Percentiles rank a stretch among this genome's conserved stretches.
Conservation (phyloP, 441 rosid species). For the Mallotus japonicus region DNA sequence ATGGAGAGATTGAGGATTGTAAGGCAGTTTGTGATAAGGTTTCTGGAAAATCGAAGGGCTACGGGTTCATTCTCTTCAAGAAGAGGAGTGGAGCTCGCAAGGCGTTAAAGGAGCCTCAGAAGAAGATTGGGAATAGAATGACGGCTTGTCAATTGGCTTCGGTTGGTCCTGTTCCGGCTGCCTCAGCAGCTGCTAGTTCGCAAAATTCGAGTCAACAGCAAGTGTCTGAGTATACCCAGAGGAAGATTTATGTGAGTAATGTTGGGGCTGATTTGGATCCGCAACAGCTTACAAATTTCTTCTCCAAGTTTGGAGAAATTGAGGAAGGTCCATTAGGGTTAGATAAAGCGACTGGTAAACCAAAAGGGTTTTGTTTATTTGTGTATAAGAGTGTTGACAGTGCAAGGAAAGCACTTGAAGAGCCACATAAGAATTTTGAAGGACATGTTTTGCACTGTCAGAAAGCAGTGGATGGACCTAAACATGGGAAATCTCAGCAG, state of each 20-base stretch:
- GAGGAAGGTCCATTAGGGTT: slow-evolving; percentile 57
- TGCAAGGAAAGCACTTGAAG: slow-evolving; percentile 44
- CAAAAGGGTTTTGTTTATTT: slow-evolving; percentile 43
- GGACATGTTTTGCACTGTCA: slow-evolving; percentile 50
- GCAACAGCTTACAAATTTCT: slow-evolving; percentile 34
- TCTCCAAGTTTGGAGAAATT: slow-evolving; percentile 46
- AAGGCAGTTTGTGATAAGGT: slow-evolving; percentile 43
- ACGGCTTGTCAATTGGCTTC: slow-evolving; percentile 48
- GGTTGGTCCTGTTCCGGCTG: slow-evolving; percentile 30
- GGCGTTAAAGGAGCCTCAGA: slow-evolving; percentile 46
- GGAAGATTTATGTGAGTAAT: slow-evolving; percentile 48
- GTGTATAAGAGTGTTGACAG: slow-evolving; percentile 40
- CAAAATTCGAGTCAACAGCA: neutral
- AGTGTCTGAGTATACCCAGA: slow-evolving; percentile 32
- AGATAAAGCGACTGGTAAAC: slow-evolving; percentile 43
- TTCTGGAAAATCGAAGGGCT: slow-evolving; percentile 47
- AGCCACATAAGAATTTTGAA: slow-evolving; percentile 46
- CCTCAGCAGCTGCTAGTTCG: no score
- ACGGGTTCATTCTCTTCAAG: slow-evolving; percentile 48
- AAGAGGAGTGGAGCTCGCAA: slow-evolving; percentile 37
- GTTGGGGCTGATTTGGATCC: slow-evolving; percentile 40
- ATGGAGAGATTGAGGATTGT: slow-evolving; percentile 53
- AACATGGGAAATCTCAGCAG: slow-evolving; percentile 42
- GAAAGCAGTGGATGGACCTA: slow-evolving; percentile 84
- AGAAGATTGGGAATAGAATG: slow-evolving; percentile 46